These are phyloP conservation scores for Boletus eberwhitei DNA, from an alignment of 768 basidiomycete genomes.

Conservation along the genomic window DNA sequence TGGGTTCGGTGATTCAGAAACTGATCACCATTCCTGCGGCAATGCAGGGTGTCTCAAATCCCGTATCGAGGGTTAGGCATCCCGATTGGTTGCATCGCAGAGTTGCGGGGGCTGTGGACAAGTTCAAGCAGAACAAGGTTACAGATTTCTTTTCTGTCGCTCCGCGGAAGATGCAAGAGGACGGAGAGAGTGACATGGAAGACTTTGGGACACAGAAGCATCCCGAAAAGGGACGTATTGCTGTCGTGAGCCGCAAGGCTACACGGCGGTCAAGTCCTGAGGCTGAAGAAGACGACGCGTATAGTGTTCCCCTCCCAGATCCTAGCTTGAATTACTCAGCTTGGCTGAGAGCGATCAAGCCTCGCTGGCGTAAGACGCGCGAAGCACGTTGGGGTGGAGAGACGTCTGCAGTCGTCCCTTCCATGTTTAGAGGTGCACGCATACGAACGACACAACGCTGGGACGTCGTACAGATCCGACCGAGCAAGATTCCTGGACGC, in stretches of 20 bases:
- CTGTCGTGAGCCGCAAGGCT: conserved; percentile 51
- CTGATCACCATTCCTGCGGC: conserved; percentile 99
- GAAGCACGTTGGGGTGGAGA: conserved; percentile 44
- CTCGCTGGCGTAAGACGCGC: conserved; percentile 67
- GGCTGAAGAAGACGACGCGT: conserved; percentile 26
- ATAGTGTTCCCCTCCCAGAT: conserved; percentile 52
- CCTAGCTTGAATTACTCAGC: conserved; percentile 61
- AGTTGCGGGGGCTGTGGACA: conserved; percentile 86
- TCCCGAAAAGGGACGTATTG: conserved; percentile 40
- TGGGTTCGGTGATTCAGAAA: conserved; percentile 98
- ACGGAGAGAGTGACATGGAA: conserved; percentile 53
- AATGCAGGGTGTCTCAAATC: conserved; percentile 95
- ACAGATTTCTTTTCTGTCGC: conserved; percentile 79
- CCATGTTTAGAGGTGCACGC: conserved; percentile 68
- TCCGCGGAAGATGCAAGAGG: conserved; percentile 11
- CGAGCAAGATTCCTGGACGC: conserved; percentile 72
- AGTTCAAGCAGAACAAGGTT: conserved; percentile 97
- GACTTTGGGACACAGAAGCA: conserved; percentile 40
- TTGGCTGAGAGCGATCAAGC: conserved; percentile 76
- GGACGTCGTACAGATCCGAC: conserved; percentile 91
- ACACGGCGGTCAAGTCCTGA: conserved; percentile 44
- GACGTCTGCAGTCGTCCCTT: conserved; percentile 49
- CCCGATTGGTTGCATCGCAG: conserved; percentile 96
- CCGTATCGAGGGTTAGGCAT: conserved; percentile 92
- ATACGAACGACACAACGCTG: conserved; percentile 66